Base-by-base conservation (phyloP, 2,329 filamentous ascomycete species). In the Endothia cerciana region DNA sequence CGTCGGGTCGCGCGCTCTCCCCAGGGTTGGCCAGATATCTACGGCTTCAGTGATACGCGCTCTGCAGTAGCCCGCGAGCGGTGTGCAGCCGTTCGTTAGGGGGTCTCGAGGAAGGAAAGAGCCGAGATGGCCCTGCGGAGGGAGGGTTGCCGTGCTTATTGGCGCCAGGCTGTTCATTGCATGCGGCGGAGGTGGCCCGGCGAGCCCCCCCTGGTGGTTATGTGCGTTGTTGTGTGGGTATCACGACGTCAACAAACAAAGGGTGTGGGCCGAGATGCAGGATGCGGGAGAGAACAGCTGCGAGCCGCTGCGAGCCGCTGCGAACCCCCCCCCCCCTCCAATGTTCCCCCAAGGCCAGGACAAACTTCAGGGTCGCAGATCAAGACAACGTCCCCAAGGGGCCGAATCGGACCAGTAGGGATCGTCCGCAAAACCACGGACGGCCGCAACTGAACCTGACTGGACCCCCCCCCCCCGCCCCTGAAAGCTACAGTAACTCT, bases 401-500 rank as follows among this genome's bases (percentile, higher is more conserved):
- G 15, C 55, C n/a, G 36, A 10, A 10, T 17, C 57, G 38, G 40
- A 30, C 57, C 57, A 59, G 38, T 59, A 28, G 38, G 38, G 57
- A 59, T n/a, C 57, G 40, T 13, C 13, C 45, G 15, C 40, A 41
- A 22, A 30, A 43, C 57, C 57, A 59, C 57, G 57, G 40, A 45
- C 40, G 57, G 40, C 40, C 38, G n/a, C n/a, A 28, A 38, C 45
- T 17, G 25, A 30, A 45, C 38, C 38, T 59, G 38, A 59, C 57
- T 59, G 57, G 57, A 59, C 57, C 57, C 40, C 13, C 3, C 13
- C 17, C 33, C 56, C n/a, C 53, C 53, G n/a, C n/a, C n/a, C 36
- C 33, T 22, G 22, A 10, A 11, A 36, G 22, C 13, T 43, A 43
- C n/a, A 33, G 15, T 49, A 3, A 25, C 45, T 22, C 15, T n/a